These are phyloP conservation scores for Actinidia polygama DNA, from an alignment of 179 eudicot genomes.

Conservation along the genomic window DNA sequence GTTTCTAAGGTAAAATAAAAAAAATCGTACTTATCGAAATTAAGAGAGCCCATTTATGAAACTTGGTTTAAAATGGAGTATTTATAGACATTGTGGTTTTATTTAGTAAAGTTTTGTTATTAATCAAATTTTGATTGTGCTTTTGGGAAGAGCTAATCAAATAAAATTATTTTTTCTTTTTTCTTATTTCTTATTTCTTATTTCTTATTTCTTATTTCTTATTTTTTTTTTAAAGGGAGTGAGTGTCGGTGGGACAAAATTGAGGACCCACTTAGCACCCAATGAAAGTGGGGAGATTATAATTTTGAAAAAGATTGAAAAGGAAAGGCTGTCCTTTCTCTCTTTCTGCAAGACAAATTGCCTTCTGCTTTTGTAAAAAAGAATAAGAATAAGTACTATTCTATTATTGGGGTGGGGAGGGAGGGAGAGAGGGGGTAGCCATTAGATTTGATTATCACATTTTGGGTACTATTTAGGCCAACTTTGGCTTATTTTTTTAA, in stretches of 20 bases:
- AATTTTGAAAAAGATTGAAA: neutral
- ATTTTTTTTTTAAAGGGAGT: neutral
- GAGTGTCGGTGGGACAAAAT: conserved; percentile 2
- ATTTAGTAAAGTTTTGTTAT: neutral
- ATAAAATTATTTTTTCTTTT: neutral
- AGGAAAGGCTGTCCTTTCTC: neutral
- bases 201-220: no score
- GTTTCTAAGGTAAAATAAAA: no score
- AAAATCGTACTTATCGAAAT: no score
- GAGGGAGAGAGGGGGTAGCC: no score
- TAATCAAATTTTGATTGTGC: neutral
- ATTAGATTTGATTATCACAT: neutral
- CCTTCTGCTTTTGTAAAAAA: neutral
- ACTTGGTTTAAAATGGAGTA: neutral
- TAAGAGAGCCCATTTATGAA: no score
- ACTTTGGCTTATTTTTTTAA: neutral
- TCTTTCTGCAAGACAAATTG: neutral
- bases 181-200: no score
- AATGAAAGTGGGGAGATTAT: neutral
- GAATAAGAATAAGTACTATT: neutral
- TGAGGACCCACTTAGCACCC: neutral
- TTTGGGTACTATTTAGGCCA: neutral
- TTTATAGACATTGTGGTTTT: neutral
- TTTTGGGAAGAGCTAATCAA: neutral
- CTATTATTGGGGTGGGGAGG: no score